Conservation (phyloP, 345 rosid species). For the Pugionium dolabratum region DNA sequence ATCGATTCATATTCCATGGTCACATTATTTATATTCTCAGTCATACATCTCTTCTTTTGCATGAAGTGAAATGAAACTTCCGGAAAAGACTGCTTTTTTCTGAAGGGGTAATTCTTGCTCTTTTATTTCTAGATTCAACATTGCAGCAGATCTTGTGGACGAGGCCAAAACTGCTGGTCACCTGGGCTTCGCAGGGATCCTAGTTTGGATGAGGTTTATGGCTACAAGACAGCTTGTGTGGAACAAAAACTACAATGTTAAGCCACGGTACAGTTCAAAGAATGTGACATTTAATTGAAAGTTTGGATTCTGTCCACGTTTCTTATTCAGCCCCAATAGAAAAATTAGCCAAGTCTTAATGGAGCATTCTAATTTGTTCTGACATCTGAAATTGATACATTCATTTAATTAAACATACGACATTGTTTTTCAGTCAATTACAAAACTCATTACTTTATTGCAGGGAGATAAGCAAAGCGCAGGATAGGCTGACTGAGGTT, state of each 20-base stretch:
- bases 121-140: constrained; percentile 66
- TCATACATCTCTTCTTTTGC: constrained; percentile 15
- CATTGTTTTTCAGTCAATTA: constrained; percentile 12
- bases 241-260: constrained; percentile 98
- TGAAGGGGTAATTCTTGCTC: constrained; percentile 1
- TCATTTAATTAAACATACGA: constrained; percentile 9
- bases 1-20: constrained; percentile 24
- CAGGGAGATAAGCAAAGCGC: constrained; percentile 98
- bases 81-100: neutral
- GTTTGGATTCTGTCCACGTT: constrained; percentile 9
- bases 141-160: constrained; percentile 84
- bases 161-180: constrained; percentile 78
- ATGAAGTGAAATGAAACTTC: constrained; percentile 19
- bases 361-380: constrained; percentile 18
- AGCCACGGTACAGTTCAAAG: constrained; percentile 73
- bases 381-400: constrained; percentile 7
- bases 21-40: constrained; percentile 1
- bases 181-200: constrained; percentile 81
- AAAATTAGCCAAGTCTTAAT: constrained; percentile 5
- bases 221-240: constrained; percentile 97
- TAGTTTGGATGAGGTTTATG: constrained; percentile 99
- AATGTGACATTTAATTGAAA: constrained; percentile 27
- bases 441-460: constrained; percentile 27
- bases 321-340: constrained; percentile 8
- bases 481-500: constrained; percentile 84